Evolutionary conservation across 1,284 basidiomycete genomes (phyloP).

Genomic region (Pseudozyma sp.): DNA sequence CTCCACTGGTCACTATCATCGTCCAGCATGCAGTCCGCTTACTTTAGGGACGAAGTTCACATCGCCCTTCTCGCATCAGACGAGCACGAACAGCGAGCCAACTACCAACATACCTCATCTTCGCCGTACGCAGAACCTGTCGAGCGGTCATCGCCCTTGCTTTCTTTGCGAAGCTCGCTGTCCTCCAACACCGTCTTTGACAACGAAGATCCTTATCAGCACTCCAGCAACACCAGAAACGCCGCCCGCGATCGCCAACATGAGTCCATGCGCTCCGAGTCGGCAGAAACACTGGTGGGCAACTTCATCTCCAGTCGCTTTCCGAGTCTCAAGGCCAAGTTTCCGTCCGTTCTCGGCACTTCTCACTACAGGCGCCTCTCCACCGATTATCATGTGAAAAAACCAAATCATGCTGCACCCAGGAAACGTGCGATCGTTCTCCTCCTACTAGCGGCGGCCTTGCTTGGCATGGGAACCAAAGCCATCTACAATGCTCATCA

Average conservation of each 20-base stretch:
- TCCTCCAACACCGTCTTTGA: conserved; percentile 26
- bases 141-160: not conserved
- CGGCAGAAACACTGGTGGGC: conserved; percentile 22
- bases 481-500: conserved; percentile 3
- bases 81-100: not conserved
- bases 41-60: conserved; percentile 31
- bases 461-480: conserved; percentile 22
- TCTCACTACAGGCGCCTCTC: conserved; percentile 16
- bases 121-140: conserved; percentile 2
- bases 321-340: conserved; percentile 18
- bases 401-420: not conserved
- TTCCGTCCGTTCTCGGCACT: conserved; percentile 7
- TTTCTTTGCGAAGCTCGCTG: conserved; percentile 16
- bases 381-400: conserved; percentile 2
- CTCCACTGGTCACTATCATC: not conserved
- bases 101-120: conserved; percentile 1
- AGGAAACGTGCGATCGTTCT: conserved; percentile 15
- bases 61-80: conserved; percentile 14
- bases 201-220: conserved; percentile 1
- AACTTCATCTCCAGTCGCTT: conserved; percentile 15
- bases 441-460: conserved; percentile 23
- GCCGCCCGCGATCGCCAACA: conserved; percentile 7
- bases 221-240: not conserved
- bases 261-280: conserved; percentile 7
- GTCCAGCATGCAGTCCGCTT: conserved; percentile 15